These are phyloP conservation scores for Arabidopsis thaliana DNA, from an alignment of 345 rosid genomes.

Conservation along the genomic window TAIR10.1 NC_003070.9:17988501-17989000, in stretches of 20 bases:
- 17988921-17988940: conserved; percentile 82
- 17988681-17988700: conserved; percentile 70
- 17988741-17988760: conserved; percentile 23
- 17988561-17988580: neutral
- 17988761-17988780: neutral
- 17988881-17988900: conserved; percentile 69
- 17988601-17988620: neutral
- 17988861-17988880: conserved; percentile 1
- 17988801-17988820: neutral
- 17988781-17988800: neutral
- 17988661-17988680: conserved; percentile 69
- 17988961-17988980: conserved; percentile 56
- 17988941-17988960: conserved; percentile 72
- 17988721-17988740: conserved; percentile 82
- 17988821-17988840: neutral
- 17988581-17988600: neutral
- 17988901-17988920: conserved; percentile 59
- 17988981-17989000: conserved; percentile 52
- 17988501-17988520: conserved; percentile 79
- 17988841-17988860: neutral
- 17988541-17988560: conserved; percentile 79
- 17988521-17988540: conserved; percentile 86
- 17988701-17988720: conserved; percentile 62
- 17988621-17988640: neutral
- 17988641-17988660: neutral